Evolutionary conservation across 116 monocot genomes (phyloP), one percentile per base, ranked within the genome.

Genomic region (Thalassia testudinum): DNA sequence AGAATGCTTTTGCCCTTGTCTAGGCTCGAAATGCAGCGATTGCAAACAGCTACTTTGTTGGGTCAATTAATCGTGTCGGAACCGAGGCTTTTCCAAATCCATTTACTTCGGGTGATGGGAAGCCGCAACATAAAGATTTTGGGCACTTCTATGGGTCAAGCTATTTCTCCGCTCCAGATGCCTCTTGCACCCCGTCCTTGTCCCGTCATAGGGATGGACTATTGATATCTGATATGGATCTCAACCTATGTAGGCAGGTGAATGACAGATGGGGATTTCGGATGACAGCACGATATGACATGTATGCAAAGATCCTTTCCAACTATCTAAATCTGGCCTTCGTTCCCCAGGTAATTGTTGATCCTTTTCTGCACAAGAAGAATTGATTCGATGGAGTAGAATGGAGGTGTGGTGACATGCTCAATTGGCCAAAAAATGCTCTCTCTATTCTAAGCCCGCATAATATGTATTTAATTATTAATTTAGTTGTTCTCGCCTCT

Each of bases 41-140:
- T 34, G 68, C 97, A 42, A 97, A 89, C 43, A 85, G 68, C 52
- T 97, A 82, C 47, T 97, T 77, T 65, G 82, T 89, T 14, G 89
- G 81, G 7, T 89, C 97, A 15, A 82, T 97, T 44, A 97, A 89
- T 56, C 81, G 90, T 17, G 82, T 97, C 19, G 97, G 90, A 7
- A 89, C 90, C 13, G 97, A 97, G 34, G 75, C 78, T n/a, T 89
- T 89, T 53, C 79, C 85, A 26, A 82, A 89, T 60, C 79, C 90
- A 25, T 97, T 97, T 62, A 97, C 95, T 20, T 97, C 95, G 27
- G 95, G 95, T n/a, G 85, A 89, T 63, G 88, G 78, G n/a, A 89
- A 85, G 49, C 81, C 82, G 17, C 81, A 88, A 37, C 95, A 97
- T 60, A 27, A 63, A 11, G 85, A 85, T 44, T 85, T 97, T 21